Evolutionary conservation across 2,329 filamentous ascomycete species (phyloP), one percentile per base, ranked within the genome.

Genomic region (Exophiala calicioides): DNA sequence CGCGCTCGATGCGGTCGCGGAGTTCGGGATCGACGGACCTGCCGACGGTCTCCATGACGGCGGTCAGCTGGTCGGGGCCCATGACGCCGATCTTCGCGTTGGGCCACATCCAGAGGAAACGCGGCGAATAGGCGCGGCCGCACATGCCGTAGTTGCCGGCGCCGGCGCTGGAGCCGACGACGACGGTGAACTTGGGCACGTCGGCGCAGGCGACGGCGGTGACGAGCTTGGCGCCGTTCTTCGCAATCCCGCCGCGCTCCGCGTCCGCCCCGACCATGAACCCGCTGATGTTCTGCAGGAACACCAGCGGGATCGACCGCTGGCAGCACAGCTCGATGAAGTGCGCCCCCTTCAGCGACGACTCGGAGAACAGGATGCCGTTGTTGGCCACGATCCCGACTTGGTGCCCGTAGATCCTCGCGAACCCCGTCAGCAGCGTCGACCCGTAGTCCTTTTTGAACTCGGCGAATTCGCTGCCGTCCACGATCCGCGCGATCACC

Each of bases 121-220:
- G 77, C 0, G 91, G 91, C n/a, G 81, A 82, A 68, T 96, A 98
- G 2, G 93, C 91, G 39, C 93, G 80, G 16, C 93, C 93, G 64
- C 81, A 97, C 93, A 98, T 98, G 60, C 91, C 93, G 65, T 98
- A 98, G 68, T 97, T 98, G 3, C 93, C 93, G 5, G 91, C 91
- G 48, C 91, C 91, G 56, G 93, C 93, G 65, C 85, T 90, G 21
- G 86, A 87, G 18, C 93, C 93, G n/a, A 96, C 85, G 1, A 98
- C 88, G 12, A 98, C 88, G 1, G 93, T 98, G 64, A 97, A 91
- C 68, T 98, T 97, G 58, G 93, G 91, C 31, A 97, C 91, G 57
- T 93, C 82, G 3, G 91, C 90, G 64, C 90, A 96, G 6, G 90
- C 88, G 8, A 97, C 93, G 5, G 91, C 93, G 2, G 90, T 95